phyloP scores from a whole-genome alignment of 2,329 filamentous ascomycete genomes.

The Aureobasidium leucospermi region DNA sequence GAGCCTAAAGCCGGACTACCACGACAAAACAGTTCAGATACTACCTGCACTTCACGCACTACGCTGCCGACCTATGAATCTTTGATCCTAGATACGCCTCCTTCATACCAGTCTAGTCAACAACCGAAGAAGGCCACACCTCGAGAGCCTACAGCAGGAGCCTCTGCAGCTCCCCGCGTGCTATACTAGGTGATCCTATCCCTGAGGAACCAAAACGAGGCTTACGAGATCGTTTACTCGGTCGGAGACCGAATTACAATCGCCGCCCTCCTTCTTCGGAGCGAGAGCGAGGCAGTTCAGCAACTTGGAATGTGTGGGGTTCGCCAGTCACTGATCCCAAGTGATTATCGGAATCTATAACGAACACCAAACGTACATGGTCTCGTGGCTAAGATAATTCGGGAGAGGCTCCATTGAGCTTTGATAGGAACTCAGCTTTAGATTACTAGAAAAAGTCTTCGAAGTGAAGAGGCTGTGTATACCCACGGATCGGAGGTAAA shows the following conservation, averaged over 20 bases:
- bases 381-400: too few species aligned
- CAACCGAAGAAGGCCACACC: neutral
- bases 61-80: neutral
- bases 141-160: neutral
- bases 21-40: neutral
- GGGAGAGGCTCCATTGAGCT: too few species aligned
- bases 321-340: neutral
- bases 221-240: neutral
- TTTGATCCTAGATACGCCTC: neutral
- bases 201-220: neutral
- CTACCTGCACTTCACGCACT: neutral
- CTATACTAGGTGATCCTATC: neutral
- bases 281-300: neutral
- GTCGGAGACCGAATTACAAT: neutral
- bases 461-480: too few species aligned
- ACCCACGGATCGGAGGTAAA: too few species aligned
- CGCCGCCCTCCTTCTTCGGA: slow-evolving; percentile 5
- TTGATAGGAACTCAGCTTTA: too few species aligned
- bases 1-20: neutral
- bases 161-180: neutral
- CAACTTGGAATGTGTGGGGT: slow-evolving; percentile 2
- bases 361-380: neutral
- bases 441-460: too few species aligned
- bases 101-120: neutral
- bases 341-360: neutral